Base-by-base conservation (phyloP, 495 filamentous ascomycete species). In the Physcia stellaris region DNA sequence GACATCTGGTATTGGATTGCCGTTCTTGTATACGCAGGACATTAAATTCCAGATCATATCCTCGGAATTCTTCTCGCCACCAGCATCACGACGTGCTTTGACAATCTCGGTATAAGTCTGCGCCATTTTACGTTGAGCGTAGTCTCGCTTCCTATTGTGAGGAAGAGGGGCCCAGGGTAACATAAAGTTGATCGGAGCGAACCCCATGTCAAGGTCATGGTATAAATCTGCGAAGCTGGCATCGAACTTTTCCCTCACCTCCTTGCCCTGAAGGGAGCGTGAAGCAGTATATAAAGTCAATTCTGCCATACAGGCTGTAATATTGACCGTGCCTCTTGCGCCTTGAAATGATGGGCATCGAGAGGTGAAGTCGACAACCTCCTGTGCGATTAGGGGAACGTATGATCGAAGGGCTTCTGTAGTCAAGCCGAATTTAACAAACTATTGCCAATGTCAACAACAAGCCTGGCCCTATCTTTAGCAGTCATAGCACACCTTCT, bases 11-110 rank as follows among this genome's bases (percentile, higher is more conserved):
- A 92, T 66, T 4, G 60, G 56, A 20, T 59, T 65, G 37, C 80
- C 83, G 49, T 82, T 67, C 60, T 85, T 85, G 69, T 92, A 92
- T 2, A 58, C 63, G 41, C 79, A 75, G 50, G 66, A 65, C 81
- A 92, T 88, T 32, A 92, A 60, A 49, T 86, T 84, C 64, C 68
- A 77, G 57, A 90, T 79, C 62, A 90, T 87, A 51, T 90, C 83
- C 16, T 60, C 52, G 46, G 72, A 65, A 13, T 70, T 56, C 47
- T 66, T 53, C 42, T 70, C 56, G 35, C 60, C 58, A 26, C 53
- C 55, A 4, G 45, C 41, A n/a, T 59, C 61, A 21, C 80, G 77
- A 15, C 83, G 75, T 15, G 69, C 56, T 47, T 75, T 61, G 59
- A 92, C 80, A 28, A 81, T 82, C 22, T 79, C 74, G 56, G 78